Base-by-base conservation (phyloP, 2,329 filamentous ascomycete species). In the Emmonsiellopsis sp. region DNA sequence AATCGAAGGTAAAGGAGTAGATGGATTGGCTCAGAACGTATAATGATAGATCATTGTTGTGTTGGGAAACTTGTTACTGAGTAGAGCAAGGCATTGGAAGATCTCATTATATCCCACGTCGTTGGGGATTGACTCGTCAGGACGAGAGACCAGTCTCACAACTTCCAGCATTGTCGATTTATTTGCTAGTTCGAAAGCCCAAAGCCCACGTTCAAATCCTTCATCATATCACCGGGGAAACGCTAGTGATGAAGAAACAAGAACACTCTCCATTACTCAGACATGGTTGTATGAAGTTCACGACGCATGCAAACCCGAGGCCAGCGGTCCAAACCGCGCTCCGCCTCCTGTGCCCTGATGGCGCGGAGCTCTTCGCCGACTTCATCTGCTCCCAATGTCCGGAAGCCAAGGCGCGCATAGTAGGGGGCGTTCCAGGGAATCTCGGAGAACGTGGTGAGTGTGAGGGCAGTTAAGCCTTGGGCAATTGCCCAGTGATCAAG, bases 201-300 rank as follows among this genome's bases (percentile, higher is more conserved):
- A 26, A 26, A 26, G 20, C 20, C 20, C 20, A 26, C 3, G 20
- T 26, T 1, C 20, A 26, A 74, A n/a, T 38, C 35, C 35, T 38
- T 38, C 13, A 2, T 9, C 7, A 10, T 38, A 38, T 9, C 9
- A 38, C 9, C 5, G 9, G 35, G 13, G 13, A 38, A 9, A 9
- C 35, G 13, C 9, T 9, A 38, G 1, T 38, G 35, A 26, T 38
- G 35, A 38, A 38, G 35, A 38, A n/a, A 15, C n/a, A 16, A 42
- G 40, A 42, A 15, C 40, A n/a, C 40, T 4, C 40, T 42, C 13
- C 16, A 38, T 38, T 38, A 26, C 10, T 31, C 5, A 26, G 4
- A 15, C n/a, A n/a, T n/a, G n/a, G n/a, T n/a, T n/a, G n/a, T n/a
- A n/a, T 7, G 44, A 13, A 46, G n/a, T 46, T 46, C 44, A 5